Percentiles rank a stretch among this genome's conserved stretches.
phyloP scores from a whole-genome alignment of 768 basidiomycete genomes.

The Stropharia rugosoannulata region DNA sequence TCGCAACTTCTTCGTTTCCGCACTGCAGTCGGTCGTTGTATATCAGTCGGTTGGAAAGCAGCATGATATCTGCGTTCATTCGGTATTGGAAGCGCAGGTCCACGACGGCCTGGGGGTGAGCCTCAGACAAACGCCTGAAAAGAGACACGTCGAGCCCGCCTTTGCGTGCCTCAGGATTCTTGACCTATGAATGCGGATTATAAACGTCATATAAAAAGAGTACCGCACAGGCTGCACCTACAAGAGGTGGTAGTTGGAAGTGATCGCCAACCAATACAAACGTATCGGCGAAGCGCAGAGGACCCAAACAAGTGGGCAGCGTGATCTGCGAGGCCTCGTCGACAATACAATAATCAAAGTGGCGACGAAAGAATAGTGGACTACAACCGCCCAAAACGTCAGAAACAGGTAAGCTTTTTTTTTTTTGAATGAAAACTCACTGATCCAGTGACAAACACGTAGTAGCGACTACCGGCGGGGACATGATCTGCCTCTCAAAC shows the following conservation, averaged over 20 bases:
- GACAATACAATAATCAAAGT: conserved; percentile 95
- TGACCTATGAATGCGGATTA: conserved; percentile 52
- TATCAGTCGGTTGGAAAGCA: conserved; percentile 82
- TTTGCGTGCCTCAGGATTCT: conserved; percentile 72
- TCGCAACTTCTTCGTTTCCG: conserved; percentile 72
- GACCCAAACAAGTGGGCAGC: conserved; percentile 91
- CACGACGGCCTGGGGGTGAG: conserved; percentile 82
- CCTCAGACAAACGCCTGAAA: conserved; percentile 85
- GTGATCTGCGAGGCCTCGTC: conserved; percentile 99
- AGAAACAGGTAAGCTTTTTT: neutral
- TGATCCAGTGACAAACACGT: conserved; percentile 94
- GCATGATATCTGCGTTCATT: conserved; percentile 97
- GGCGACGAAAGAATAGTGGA: conserved; percentile 79
- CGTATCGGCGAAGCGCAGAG: conserved; percentile 83
- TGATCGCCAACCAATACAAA: conserved; percentile 98
- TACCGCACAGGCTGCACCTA: conserved; percentile 31
- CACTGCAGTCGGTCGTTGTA: conserved; percentile 78
- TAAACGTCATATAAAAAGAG: neutral
- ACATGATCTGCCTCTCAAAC: conserved; percentile 79
- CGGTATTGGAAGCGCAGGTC: conserved; percentile 90
- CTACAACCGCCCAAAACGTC: conserved; percentile 23
- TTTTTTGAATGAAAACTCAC: conserved; percentile 44
- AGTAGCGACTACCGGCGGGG: conserved; percentile 92
- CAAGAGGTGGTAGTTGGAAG: conserved; percentile 94
- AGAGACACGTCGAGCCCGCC: conserved; percentile 89